phyloP scores from a whole-genome alignment of 139 green algal species.

The Chlamydomonas incerta region DNA sequence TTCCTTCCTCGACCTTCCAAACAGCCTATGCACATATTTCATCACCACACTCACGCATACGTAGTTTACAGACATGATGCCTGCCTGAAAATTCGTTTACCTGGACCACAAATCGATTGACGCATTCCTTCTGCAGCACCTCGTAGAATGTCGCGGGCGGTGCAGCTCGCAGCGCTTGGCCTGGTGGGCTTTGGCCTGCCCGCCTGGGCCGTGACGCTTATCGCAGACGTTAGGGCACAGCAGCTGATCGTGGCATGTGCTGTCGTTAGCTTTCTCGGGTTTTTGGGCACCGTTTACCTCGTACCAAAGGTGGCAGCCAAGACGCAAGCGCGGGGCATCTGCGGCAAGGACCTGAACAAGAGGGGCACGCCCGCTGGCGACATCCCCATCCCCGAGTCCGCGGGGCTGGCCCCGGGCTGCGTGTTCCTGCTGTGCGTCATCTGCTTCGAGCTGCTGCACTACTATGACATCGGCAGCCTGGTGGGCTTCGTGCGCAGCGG shows the following conservation, averaged over 20 bases:
- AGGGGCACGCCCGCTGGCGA: conserved; percentile 84
- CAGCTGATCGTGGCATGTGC: conserved; percentile 50
- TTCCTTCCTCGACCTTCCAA: too few relatives aligned
- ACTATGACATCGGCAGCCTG: conserved; percentile 77
- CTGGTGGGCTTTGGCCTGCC: conserved; percentile 23
- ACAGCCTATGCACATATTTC: too few relatives aligned
- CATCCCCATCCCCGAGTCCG: conserved; percentile 87
- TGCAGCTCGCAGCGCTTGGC: neutral
- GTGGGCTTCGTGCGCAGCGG: conserved; percentile 52
- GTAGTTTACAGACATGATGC: too few relatives aligned
- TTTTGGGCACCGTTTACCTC: conserved; percentile 73
- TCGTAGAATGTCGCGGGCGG: neutral
- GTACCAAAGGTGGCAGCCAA: conserved; percentile 72
- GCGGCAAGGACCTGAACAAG: conserved; percentile 94
- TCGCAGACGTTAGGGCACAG: conserved; percentile 51
- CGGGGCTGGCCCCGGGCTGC: conserved; percentile 90
- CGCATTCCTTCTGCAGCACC: neutral
- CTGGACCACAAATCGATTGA: neutral
- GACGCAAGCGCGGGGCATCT: conserved; percentile 71
- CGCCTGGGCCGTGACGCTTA: conserved; percentile 44
- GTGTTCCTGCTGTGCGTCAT: conserved; percentile 94
- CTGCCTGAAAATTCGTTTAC: too few relatives aligned
- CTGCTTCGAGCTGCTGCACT: conserved; percentile 93
- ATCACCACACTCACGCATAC: too few relatives aligned
- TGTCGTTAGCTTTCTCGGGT: conserved; percentile 72